Evolutionary conservation across 371 early-diverging fungal species (phyloP), one percentile per base, ranked within the genome.

Genomic region (Mortierella sp.): DNA sequence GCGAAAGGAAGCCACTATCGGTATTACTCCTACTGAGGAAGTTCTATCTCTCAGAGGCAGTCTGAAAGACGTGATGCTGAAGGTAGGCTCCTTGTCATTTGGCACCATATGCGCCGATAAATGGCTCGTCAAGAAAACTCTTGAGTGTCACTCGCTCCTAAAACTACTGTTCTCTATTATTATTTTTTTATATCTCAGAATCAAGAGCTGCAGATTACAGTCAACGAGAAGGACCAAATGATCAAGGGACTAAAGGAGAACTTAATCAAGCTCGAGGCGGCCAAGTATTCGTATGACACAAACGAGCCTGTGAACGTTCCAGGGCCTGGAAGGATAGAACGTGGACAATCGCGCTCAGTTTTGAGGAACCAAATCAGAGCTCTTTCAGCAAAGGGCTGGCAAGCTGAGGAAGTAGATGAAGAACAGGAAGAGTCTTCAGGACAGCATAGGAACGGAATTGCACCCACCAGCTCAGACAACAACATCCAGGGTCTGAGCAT

Each of bases 381-480:
- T 4, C 59, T 79, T 3, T 79, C 80, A 0, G 80, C 73, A n/a
- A 79, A 70, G 16, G 74, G 74, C 51, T 73, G 80, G 73, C 79
- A 79, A 25, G 61, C 71, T 5, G 68, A 72, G 60, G 80, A 79
- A n/a, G 62, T 73, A 18, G 57, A 70, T 29, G 80, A 79, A 43
- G 80, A 79, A 55, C 80, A 70, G n/a, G 80, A 79, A 52, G 76
- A 76, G 14, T 30, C 45, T 18, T 29, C 55, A 21, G 30, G 52
- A 26, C 69, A 60, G 37, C 56, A 25, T 25, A 30, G 21, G 15
- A 55, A 44, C 57, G 44, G 29, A 25, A 5, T 56, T 14, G 51
- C 61, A 1, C 64, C 61, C 21, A 64, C 62, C 6, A 51, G 52
- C 6, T 72, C 70, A 12, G 73, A 70, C 1, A 14, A 56, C 12